Percentiles rank a stretch among this genome's conserved stretches.
phyloP scores from a whole-genome alignment of 2,329 filamentous ascomycete genomes.

The Sclerotinia borealis region DNA sequence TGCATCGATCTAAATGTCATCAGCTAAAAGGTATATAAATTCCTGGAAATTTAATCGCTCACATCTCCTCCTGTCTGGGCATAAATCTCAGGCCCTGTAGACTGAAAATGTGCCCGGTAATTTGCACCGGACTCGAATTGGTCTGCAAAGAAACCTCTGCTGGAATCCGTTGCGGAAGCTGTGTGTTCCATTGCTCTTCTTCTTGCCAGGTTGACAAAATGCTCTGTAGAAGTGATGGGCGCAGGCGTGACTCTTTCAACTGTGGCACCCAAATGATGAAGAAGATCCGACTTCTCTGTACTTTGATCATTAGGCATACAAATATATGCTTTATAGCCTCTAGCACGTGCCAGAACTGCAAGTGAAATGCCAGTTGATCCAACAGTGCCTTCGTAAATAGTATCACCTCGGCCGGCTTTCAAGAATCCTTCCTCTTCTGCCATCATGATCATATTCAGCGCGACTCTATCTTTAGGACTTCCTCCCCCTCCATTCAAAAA shows the following conservation, averaged over 20 bases:
- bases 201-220: conserved; percentile 91
- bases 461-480: conserved; percentile 92
- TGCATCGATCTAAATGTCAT: conserved; percentile 55
- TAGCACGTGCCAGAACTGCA: conserved; percentile 78
- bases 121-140: conserved; percentile 93
- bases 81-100: conserved; percentile 87
- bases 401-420: conserved; percentile 76
- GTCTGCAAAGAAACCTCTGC: conserved; percentile 86
- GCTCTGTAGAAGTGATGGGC: conserved; percentile 85
- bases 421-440: conserved; percentile 76
- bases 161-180: conserved; percentile 47
- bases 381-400: conserved; percentile 95
- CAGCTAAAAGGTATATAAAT: conserved; percentile 9
- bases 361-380: conserved; percentile 95
- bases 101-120: conserved; percentile 73
- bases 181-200: conserved; percentile 71
- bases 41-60: background rate
- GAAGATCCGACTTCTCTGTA: conserved; percentile 79
- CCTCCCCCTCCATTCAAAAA: conserved; percentile 93
- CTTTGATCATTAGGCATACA: conserved; percentile 95
- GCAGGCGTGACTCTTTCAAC: conserved; percentile 88
- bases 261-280: conserved; percentile 83
- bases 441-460: conserved; percentile 77
- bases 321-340: conserved; percentile 88
- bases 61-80: conserved; percentile 61